phyloP scores from a whole-genome alignment of 257 asterid genomes.

The Paulownia fortunei region DNA sequence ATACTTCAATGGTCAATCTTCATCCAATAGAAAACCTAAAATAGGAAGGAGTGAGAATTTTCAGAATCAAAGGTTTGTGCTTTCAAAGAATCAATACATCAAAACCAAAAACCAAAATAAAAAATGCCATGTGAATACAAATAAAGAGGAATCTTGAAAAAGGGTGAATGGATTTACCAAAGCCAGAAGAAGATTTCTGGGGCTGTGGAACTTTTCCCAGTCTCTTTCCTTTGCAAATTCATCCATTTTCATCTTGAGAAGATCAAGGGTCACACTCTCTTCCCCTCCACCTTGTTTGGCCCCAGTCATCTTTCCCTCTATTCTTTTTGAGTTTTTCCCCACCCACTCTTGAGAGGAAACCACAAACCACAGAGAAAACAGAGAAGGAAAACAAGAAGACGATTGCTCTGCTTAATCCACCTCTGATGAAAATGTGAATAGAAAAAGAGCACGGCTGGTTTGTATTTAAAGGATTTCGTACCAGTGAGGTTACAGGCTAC shows the following conservation, averaged over 20 bases:
- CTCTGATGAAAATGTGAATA: neutral
- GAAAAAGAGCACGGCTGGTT: neutral
- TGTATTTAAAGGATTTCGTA: neutral
- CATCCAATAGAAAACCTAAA: neutral
- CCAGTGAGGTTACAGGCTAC: neutral
- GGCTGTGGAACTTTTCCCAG: conserved; percentile 41
- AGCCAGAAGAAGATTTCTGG: conserved; percentile 44
- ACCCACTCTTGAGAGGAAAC: neutral
- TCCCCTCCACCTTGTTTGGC: conserved; percentile 3
- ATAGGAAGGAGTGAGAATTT: neutral
- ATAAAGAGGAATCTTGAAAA: neutral
- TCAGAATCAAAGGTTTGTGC: neutral
- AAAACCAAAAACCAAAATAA: neutral
- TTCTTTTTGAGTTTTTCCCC: neutral
- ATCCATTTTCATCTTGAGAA: conserved; percentile 39
- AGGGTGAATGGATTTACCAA: conserved; percentile 5
- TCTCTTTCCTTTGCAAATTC: conserved; percentile 40
- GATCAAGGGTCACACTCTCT: conserved; percentile 33
- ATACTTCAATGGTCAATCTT: neutral
- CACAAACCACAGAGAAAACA: neutral
- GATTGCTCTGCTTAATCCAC: neutral
- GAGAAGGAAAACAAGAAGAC: neutral
- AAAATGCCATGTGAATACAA: neutral
- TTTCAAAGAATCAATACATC: neutral
- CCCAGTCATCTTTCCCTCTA: neutral